Base-by-base conservation (phyloP, 2,329 filamentous ascomycete genomes). In the Hymenoscyphus occultus region DNA sequence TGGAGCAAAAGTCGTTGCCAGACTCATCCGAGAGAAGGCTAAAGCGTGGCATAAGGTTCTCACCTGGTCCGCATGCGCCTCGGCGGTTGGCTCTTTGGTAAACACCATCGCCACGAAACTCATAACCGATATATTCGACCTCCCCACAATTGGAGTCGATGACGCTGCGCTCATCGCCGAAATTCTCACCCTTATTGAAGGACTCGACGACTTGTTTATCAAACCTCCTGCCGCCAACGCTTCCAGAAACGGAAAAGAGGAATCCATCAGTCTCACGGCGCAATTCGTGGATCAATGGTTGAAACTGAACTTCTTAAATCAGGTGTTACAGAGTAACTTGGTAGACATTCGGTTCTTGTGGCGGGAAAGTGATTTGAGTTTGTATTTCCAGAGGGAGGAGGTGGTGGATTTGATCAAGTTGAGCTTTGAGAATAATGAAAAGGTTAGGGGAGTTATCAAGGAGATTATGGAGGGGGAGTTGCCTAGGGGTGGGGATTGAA, bases 251-350 rank as follows among this genome's bases (percentile, higher is more conserved):
- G 39, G 56, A n/a, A 60, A 59, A 32, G 51, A 48, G n/a, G 35
- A 39, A 63, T 10, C 31, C 35, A 5, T 75, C 85, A 1, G 84
- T 3, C 76, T 80, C 3, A 88, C 86, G 40, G 80, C 84, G 2
- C 84, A 88, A 71, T 88, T 87, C 68, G 85, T 85, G 3, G 79
- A 81, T 2, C 82, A 80, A 59, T 90, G 87, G 87, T 78, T 89
- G 65, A 81, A 86, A 59, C 80, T 90, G 65, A 86, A 88, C 75
- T 89, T 85, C 70, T 78, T 90, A 19, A 83, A 83, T 67, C 84
- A 89, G 74, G 83, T 89, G 35, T 78, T 90, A 69, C 86, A 90
- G 77, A 88, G 86, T 70, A 88, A 89, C 71, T 78, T 89, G 62
- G 83, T 83, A 67, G 87, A 89, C 67, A 83, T 90, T 64, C 81